Evolutionary conservation across 2,329 filamentous ascomycete species (phyloP), one percentile per base, ranked within the genome.

Genomic region (Coniochaeta ligniaria): DNA sequence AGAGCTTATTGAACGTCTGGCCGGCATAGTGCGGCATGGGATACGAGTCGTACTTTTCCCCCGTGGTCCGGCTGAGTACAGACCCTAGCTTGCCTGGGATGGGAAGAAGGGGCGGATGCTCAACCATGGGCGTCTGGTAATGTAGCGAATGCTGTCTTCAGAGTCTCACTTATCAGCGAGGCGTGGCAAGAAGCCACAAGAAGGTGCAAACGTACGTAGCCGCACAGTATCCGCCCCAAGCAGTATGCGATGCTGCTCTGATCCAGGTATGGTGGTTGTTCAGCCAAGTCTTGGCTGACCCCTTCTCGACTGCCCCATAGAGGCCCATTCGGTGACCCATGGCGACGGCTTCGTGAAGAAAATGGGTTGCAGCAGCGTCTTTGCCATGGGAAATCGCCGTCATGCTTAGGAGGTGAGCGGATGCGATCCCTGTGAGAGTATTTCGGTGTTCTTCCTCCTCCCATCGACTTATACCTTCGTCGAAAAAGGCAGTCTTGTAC

Each of bases 1-100:
- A 57, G 54, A 57, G 54, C 54, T 38, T 57, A 24, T 57, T 36
- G 31, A 57, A 57, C n/a, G 54, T 57, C 22, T 38, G 54, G 2
- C 54, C 54, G n/a, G 26, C 26, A 17, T 36, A 35, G 17, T n/a
- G 26, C 31, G 52, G 31, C 54, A 38, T 57, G 28, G 54, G 54
- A 36, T 57, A 57, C 33, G 54, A 57, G 4, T 57, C 54, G 54
- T 36, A 57, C 17, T 17, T 35, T 7, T 57, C n/a, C 3, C 54
- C 54, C 20, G n/a, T 57, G 31, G 16, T 35, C 54, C 54, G 28
- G 6, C 7, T 3, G 5, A 57, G 14, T 9, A 57, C 54, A 2
- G 54, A 24, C 1, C 54, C 54, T 2, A 57, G 17, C 28, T 57
- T 24, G 17, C 54, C 35, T 3, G 54, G 54, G 6, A 57, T 57